Evolutionary conservation across 345 rosid species (phyloP).

Genomic region (Populus pruinosa): DNA sequence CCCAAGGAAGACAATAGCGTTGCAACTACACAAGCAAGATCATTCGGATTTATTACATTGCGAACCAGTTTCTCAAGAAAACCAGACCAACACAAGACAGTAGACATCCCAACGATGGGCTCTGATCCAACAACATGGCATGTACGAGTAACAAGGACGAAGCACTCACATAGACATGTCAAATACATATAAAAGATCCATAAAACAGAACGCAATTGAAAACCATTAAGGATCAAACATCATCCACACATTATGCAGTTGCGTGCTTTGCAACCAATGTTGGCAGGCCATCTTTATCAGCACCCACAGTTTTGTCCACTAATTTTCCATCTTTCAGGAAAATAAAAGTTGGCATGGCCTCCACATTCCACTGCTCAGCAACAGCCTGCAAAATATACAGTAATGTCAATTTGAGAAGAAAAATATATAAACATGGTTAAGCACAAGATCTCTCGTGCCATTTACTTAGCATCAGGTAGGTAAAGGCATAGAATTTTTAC

Average conservation of each 20-base stretch:
- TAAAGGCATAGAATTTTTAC: conserved; percentile 4
- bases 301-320: conserved; percentile 12
- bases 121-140: too few species aligned
- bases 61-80: background rate
- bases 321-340: background rate
- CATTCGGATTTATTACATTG: background rate
- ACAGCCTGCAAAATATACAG: background rate
- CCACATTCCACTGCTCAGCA: background rate
- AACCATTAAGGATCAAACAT: background rate
- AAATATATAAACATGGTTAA: background rate
- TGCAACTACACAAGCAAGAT: background rate
- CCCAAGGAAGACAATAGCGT: background rate
- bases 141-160: too few species aligned
- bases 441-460: background rate
- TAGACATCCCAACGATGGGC: background rate
- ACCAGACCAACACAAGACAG: background rate
- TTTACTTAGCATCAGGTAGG: background rate
- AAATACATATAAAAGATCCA: background rate
- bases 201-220: background rate
- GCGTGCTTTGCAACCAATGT: conserved; percentile 7
- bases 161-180: too few species aligned
- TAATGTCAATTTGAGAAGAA: background rate
- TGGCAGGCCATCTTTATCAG: conserved; percentile 11
- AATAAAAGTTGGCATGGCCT: conserved; percentile 6
- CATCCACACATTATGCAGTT: background rate